These are phyloP conservation scores for Baorangia bicolor DNA, from an alignment of 768 basidiomycete genomes.

Conservation along the genomic window DNA sequence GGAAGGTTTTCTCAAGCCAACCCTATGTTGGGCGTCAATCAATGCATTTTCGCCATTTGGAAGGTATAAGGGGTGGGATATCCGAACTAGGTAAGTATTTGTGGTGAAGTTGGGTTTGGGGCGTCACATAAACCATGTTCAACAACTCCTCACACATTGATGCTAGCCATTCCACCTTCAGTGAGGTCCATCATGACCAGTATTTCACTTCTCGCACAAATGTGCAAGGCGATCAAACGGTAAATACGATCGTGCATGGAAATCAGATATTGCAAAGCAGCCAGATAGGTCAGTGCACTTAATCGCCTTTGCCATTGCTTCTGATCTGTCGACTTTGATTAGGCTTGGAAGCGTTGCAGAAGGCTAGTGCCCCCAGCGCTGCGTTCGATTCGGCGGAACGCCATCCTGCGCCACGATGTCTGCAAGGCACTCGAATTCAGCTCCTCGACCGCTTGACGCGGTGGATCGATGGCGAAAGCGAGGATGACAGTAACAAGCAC, in stretches of 20 bases:
- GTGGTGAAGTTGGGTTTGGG: not conserved
- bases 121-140: conserved; percentile 10
- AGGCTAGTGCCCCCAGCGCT: conserved; percentile 12
- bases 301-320: not conserved
- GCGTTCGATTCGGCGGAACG: conserved; percentile 10
- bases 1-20: no score
- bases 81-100: not conserved
- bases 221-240: conserved; percentile 15
- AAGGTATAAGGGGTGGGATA: not conserved
- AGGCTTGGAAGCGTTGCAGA: conserved; percentile 10
- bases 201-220: not conserved
- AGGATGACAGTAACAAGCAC: not conserved
- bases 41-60: not conserved
- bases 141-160: conserved; percentile 17
- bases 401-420: conserved; percentile 7
- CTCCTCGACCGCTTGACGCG: conserved; percentile 3
- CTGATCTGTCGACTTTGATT: not conserved
- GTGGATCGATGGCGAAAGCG: conserved; percentile 8
- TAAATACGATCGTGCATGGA: conserved; percentile 16
- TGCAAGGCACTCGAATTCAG: conserved; percentile 13
- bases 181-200: conserved; percentile 15
- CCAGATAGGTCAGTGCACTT: not conserved
- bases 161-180: conserved; percentile 19
- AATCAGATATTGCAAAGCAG: conserved; percentile 12
- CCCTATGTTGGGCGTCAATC: not conserved